Percentiles rank a stretch among this genome's conserved stretches.
phyloP scores from a whole-genome alignment of 2,329 filamentous ascomycete genomes.

The Magnaporthiopsis incrustans region DNA sequence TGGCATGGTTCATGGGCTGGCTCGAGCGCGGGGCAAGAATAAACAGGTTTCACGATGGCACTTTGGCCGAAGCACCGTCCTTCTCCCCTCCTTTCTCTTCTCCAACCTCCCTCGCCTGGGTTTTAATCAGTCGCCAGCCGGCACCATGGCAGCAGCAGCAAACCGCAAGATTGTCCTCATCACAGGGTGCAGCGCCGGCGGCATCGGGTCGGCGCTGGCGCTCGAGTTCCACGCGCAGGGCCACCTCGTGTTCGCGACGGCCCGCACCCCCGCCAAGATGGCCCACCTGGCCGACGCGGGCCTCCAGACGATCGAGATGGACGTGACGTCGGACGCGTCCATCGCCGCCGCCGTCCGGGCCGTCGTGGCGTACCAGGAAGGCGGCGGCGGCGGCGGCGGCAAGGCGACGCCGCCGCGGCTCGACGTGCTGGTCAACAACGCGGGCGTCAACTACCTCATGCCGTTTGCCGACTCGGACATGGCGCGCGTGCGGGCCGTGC shows the following conservation, averaged over 20 bases:
- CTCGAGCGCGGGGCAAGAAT: too few species aligned
- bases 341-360: conserved; percentile 14
- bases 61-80: not conserved
- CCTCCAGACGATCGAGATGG: conserved; percentile 19
- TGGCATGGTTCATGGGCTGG: too few species aligned
- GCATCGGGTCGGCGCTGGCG: conserved; percentile 23
- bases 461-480: conserved; percentile 14
- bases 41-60: too few species aligned
- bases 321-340: conserved; percentile 20
- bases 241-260: conserved; percentile 23
- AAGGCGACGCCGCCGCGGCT: conserved; percentile 1
- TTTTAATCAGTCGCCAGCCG: not conserved
- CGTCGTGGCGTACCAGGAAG: conserved; percentile 9
- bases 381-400: not conserved
- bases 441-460: conserved; percentile 13
- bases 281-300: conserved; percentile 14
- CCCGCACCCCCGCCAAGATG: conserved; percentile 20
- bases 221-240: conserved; percentile 22
- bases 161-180: conserved; percentile 20
- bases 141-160: not conserved
- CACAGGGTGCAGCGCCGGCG: conserved; percentile 24
- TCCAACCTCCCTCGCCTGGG: not conserved
- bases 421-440: conserved; percentile 17
- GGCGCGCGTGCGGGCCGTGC: conserved; percentile 10
- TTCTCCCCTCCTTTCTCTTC: not conserved